phyloP scores from a whole-genome alignment of 768 basidiomycete genomes.

The Naganishia antarctica region DNA sequence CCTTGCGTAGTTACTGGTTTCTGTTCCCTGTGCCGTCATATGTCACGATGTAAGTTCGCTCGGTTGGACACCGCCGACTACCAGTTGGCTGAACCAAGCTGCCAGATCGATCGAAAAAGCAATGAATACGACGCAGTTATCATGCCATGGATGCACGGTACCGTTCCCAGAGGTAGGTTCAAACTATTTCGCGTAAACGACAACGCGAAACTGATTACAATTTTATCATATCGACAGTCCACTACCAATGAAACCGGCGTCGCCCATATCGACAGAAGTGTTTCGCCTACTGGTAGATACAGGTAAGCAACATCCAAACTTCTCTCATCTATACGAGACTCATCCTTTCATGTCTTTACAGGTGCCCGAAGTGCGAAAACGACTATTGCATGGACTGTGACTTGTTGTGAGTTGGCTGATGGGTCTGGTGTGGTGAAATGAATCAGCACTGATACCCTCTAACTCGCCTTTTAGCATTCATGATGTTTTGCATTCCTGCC shows the following conservation, averaged over 20 bases:
- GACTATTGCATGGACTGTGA: constrained; percentile 97
- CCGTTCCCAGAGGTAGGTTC: constrained; percentile 55
- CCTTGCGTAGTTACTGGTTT: constrained; percentile 45
- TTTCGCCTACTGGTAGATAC: constrained; percentile 82
- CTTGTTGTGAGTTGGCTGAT: constrained; percentile 56
- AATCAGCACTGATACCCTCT: no score
- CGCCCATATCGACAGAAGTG: constrained; percentile 55
- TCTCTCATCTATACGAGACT: background rate
- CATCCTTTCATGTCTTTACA: constrained; percentile 15
- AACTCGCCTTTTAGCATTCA: constrained; percentile 60
- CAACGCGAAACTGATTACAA: constrained; percentile 37
- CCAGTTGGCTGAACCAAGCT: no score
- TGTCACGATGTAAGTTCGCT: constrained; percentile 65
- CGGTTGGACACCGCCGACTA: no score
- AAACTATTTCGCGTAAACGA: constrained; percentile 20
- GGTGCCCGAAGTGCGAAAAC: constrained; percentile 68
- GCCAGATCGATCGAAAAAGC: constrained; percentile 7
- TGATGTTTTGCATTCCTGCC: constrained; percentile 90
- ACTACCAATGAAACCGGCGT: constrained; percentile 33
- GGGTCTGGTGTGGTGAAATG: no score
- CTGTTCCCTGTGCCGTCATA: constrained; percentile 90
- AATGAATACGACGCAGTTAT: constrained; percentile 14
- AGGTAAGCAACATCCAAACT: constrained; percentile 51
- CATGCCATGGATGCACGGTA: constrained; percentile 75
- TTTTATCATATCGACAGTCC: constrained; percentile 18